These are phyloP conservation scores for Penicillium digitatum DNA, from an alignment of 2,329 filamentous ascomycete species.

Conservation along the genomic window DNA sequence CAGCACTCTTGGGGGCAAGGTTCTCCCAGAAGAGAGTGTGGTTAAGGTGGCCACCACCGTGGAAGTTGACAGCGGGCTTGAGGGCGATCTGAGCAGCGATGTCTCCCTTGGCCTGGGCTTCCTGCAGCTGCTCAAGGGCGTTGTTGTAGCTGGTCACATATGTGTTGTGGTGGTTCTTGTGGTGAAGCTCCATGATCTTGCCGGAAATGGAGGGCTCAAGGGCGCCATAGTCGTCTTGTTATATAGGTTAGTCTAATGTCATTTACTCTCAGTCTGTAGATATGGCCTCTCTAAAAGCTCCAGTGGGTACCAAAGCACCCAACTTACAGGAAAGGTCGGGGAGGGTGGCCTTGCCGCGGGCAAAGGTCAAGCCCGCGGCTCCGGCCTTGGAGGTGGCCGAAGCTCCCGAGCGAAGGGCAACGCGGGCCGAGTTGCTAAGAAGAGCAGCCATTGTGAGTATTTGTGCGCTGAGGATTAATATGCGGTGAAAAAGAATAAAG, in stretches of 20 bases:
- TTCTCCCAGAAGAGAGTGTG: conserved; percentile 66
- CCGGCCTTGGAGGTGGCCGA: conserved; percentile 53
- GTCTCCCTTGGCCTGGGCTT: conserved; percentile 53
- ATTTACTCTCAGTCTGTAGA: not conserved
- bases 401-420: conserved; percentile 65
- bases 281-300: not conserved
- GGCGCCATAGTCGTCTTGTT: conserved; percentile 85
- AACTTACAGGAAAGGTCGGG: conserved; percentile 75
- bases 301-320: not conserved
- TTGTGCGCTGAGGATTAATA: not conserved
- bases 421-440: conserved; percentile 67
- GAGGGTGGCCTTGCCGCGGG: conserved; percentile 84
- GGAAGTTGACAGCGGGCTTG: conserved; percentile 61
- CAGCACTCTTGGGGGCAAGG: conserved; percentile 58
- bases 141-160: conserved; percentile 88
- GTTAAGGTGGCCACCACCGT: conserved; percentile 62
- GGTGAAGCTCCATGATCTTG: conserved; percentile 95
- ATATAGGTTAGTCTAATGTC: not conserved
- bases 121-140: conserved; percentile 65
- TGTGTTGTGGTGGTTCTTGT: conserved; percentile 90
- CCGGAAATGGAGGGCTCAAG: conserved; percentile 80
- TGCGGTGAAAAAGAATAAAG: not conserved
- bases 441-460: conserved; percentile 65
- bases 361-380: conserved; percentile 69
- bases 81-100: conserved; percentile 56